A percentile compares a stretch with the other conserved stretches of the same genome.
phyloP scores from a whole-genome alignment of 23 red algal genomes.

The Gracilaria domingensis region DNA sequence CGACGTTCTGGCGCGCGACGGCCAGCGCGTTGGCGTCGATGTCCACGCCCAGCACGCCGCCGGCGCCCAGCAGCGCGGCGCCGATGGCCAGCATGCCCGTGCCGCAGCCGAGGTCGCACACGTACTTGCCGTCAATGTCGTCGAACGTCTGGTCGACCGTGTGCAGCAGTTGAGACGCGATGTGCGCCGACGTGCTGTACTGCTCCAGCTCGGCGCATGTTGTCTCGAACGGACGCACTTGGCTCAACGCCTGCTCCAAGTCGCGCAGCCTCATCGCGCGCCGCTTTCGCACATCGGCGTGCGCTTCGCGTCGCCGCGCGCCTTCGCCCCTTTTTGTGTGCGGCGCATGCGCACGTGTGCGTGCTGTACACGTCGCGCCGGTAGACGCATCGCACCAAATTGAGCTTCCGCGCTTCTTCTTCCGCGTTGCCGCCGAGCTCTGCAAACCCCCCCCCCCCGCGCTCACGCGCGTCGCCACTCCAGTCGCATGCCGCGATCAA shows the following conservation, averaged over 20 bases:
- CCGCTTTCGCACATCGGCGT: too few relatives aligned
- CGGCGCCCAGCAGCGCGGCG: conserved; percentile 23
- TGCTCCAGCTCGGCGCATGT: conserved; percentile 82
- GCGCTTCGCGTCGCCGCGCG: not conserved
- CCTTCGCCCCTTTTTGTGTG: too few relatives aligned
- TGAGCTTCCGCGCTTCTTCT: too few relatives aligned
- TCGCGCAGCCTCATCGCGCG: not conserved
- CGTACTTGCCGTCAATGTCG: conserved; percentile 47
- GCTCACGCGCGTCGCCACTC: too few relatives aligned
- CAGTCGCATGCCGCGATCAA: not conserved
- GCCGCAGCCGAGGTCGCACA: conserved; percentile 93
- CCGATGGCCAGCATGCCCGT: conserved; percentile 82
- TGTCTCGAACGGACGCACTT: conserved; percentile 57
- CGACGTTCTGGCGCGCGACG: conserved; percentile 44
- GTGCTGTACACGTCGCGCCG: not conserved
- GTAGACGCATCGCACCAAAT: too few relatives aligned
- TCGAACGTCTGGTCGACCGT: conserved; percentile 50
- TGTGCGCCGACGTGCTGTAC: conserved; percentile 92
- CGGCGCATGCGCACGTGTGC: not conserved
- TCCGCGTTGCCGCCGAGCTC: not conserved
- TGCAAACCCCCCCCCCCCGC: too few relatives aligned
- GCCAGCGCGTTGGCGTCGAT: conserved; percentile 75
- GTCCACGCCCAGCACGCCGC: conserved; percentile 77
- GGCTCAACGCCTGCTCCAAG: conserved; percentile 39
- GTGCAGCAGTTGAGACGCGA: conserved; percentile 83